A percentile compares a stretch with the other conserved stretches of the same genome.
Evolutionary conservation across 129 eudicot genomes (phyloP).

Genomic region (Centaurea solstitialis): DNA sequence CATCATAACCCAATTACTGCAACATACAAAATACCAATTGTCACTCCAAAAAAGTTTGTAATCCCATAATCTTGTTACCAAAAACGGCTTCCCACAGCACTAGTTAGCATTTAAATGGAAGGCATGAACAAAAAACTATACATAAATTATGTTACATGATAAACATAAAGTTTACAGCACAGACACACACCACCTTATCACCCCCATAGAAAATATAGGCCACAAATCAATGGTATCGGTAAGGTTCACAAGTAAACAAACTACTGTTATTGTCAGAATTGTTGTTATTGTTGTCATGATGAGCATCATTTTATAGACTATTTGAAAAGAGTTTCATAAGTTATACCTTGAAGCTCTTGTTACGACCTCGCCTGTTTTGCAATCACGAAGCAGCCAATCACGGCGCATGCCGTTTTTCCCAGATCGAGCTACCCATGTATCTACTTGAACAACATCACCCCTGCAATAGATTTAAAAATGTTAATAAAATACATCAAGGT

Average conservation of each 20-base stretch:
- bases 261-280: background rate
- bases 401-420: conserved; percentile 98
- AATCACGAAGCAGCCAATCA: conserved; percentile 90
- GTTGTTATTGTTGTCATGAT: background rate
- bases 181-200: too few species aligned
- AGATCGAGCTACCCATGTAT: conserved; percentile 89
- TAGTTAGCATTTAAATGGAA: background rate
- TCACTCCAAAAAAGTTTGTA: background rate
- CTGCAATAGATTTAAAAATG: conserved; percentile 38
- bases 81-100: background rate
- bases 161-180: too few species aligned
- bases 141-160: too few species aligned
- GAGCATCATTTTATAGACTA: background rate
- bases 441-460: conserved; percentile 98
- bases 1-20: conserved; percentile 93
- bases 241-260: background rate
- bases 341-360: conserved; percentile 89
- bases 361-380: conserved; percentile 68
- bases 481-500: background rate
- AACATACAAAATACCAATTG: conserved; percentile 15
- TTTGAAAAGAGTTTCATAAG: background rate
- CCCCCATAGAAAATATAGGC: too few species aligned
- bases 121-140: too few species aligned
- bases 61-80: background rate
- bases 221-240: background rate